Evolutionary conservation across 805 yeast species (phyloP).

Genomic region (Candida germanica): DNA sequence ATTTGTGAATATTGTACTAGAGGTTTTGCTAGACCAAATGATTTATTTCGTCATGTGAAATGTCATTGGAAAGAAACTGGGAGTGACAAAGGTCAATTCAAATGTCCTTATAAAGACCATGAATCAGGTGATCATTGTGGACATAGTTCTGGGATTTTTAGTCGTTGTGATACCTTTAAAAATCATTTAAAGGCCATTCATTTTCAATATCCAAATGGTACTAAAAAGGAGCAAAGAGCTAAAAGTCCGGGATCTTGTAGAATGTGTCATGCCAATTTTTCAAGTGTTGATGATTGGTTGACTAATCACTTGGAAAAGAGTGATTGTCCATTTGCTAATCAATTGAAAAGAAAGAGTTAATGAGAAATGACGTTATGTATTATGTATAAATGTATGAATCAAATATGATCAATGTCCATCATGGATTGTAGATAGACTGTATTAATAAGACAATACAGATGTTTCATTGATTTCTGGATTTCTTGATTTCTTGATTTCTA

Average conservation of each 20-base stretch:
- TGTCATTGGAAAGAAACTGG: slow-evolving; percentile 80
- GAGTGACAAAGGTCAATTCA: slow-evolving; percentile 62
- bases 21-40: slow-evolving; percentile 87
- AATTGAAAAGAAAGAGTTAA: slow-evolving; percentile 10
- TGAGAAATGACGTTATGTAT: slow-evolving; percentile 2
- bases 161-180: slow-evolving; percentile 88
- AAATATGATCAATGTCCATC: not conserved
- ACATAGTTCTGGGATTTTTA: slow-evolving; percentile 81
- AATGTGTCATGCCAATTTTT: slow-evolving; percentile 66
- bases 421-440: too few species aligned
- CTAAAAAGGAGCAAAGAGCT: slow-evolving; percentile 70
- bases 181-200: slow-evolving; percentile 89
- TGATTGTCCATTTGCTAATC: slow-evolving; percentile 28
- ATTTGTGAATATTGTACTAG: slow-evolving; percentile 74
- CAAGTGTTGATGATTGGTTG: slow-evolving; percentile 78
- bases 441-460: too few species aligned
- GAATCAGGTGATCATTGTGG: slow-evolving; percentile 44
- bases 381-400: slow-evolving; percentile 1
- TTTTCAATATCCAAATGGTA: slow-evolving; percentile 84
- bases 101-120: slow-evolving; percentile 67
- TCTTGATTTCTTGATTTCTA: too few species aligned
- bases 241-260: slow-evolving; percentile 73
- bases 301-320: slow-evolving; percentile 61
- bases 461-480: too few species aligned
- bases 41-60: slow-evolving; percentile 78